These are phyloP conservation scores for Hortiboletus flavorubellus DNA, from an alignment of 768 basidiomycete species.

Conservation along the genomic window DNA sequence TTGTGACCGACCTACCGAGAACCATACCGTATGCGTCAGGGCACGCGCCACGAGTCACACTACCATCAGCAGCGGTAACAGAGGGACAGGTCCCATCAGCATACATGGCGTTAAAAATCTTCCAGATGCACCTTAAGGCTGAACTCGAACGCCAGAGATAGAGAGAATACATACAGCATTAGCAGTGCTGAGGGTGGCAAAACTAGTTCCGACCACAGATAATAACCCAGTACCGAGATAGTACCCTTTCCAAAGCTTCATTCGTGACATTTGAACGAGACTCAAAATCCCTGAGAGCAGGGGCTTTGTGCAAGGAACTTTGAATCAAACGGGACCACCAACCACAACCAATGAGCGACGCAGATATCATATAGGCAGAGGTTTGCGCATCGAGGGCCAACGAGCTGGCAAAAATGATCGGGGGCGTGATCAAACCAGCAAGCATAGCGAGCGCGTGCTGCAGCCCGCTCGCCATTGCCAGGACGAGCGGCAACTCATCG, in stretches of 20 bases:
- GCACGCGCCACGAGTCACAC: conserved; percentile 55
- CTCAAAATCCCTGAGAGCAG: conserved; percentile 60
- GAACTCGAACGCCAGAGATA: not conserved
- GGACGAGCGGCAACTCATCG: conserved; percentile 64
- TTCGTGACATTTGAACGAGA: conserved; percentile 73
- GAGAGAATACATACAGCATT: conserved; percentile 45
- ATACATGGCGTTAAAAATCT: conserved; percentile 80
- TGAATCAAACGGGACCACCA: conserved; percentile 20
- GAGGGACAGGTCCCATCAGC: conserved; percentile 73
- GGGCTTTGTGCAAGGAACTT: not conserved
- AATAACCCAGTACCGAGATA: conserved; percentile 79
- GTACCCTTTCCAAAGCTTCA: conserved; percentile 58
- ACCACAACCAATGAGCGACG: conserved; percentile 79
- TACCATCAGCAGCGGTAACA: conserved; percentile 54
- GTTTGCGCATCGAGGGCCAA: conserved; percentile 55
- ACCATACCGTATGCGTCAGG: conserved; percentile 81
- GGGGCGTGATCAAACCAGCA: conserved; percentile 78
- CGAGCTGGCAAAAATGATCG: conserved; percentile 71
- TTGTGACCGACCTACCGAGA: conserved; percentile 44
- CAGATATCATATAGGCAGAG: conserved; percentile 77
- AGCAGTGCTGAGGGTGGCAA: conserved; percentile 73
- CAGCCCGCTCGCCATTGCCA: conserved; percentile 70
- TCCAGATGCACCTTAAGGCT: not conserved
- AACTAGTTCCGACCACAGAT: conserved; percentile 79
- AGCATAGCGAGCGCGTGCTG: conserved; percentile 82